phyloP scores from a whole-genome alignment of 208 protist genomes.

The Strigomonas culicis region DNA sequence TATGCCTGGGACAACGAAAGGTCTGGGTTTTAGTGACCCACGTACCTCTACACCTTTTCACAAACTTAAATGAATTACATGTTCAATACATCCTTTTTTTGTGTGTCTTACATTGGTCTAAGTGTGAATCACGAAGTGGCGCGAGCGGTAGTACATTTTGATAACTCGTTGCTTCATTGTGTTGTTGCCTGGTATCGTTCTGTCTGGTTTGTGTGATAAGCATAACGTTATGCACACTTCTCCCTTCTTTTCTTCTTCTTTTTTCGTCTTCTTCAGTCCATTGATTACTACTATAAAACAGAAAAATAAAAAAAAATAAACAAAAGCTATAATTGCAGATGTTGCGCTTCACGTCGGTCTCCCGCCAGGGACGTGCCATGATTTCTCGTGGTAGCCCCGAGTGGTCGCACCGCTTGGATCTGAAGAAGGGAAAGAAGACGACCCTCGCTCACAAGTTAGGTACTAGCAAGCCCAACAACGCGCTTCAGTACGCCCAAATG shows the following conservation, averaged over 20 bases:
- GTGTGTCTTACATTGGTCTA: no score
- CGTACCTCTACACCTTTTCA: no score
- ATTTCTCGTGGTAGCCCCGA: constrained; percentile 90
- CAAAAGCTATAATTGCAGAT: constrained; percentile 22
- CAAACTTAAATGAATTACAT: no score
- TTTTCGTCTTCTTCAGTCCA: neutral
- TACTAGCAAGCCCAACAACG: constrained; percentile 90
- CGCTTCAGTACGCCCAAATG: constrained; percentile 90
- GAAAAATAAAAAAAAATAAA: constrained; percentile 3
- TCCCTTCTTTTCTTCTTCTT: neutral
- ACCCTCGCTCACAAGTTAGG: constrained; percentile 86
- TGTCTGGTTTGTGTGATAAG: neutral
- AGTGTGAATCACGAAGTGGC: no score
- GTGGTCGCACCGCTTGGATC: constrained; percentile 86
- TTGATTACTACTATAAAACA: neutral
- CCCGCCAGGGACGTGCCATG: constrained; percentile 80
- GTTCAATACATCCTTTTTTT: no score
- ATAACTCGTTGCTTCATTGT: no score
- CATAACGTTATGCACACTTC: neutral
- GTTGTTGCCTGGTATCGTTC: no score
- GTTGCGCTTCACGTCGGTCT: constrained; percentile 55
- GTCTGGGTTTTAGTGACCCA: no score
- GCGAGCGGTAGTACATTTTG: no score
- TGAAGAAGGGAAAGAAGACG: constrained; percentile 89
- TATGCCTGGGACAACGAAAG: no score